Conservation (phyloP, 1,284 basidiomycete species). For the Leccinum solheimii region DNA sequence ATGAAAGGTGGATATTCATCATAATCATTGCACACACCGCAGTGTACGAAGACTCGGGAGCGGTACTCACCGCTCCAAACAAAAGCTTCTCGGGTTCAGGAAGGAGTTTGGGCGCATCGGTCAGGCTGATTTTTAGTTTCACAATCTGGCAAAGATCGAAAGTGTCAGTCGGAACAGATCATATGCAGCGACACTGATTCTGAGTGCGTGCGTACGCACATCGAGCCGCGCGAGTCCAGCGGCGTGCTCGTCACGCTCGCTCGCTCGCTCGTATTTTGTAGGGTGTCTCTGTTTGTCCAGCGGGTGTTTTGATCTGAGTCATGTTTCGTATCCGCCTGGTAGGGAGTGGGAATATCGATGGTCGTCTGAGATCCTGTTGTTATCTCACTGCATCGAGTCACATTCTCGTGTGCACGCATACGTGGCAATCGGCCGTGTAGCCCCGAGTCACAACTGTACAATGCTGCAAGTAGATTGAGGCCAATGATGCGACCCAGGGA, state of each 20-base stretch:
- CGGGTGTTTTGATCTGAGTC: slow-evolving; percentile 1
- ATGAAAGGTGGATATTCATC: neutral
- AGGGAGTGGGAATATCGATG: neutral
- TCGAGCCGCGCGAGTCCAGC: slow-evolving; percentile 16
- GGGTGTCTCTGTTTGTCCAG: slow-evolving; percentile 1
- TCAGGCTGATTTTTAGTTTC: slow-evolving; percentile 40
- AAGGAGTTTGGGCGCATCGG: slow-evolving; percentile 39
- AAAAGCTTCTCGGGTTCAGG: slow-evolving; percentile 36
- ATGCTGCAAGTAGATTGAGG: neutral
- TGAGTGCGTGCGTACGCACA: slow-evolving; percentile 14
- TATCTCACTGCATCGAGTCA: slow-evolving; percentile 2
- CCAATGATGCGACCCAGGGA: neutral
- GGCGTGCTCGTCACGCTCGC: neutral
- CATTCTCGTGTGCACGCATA: neutral
- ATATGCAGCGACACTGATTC: neutral
- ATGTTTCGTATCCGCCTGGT: slow-evolving; percentile 2
- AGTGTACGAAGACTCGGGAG: neutral
- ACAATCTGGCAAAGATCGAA: slow-evolving; percentile 36
- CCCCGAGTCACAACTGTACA: neutral
- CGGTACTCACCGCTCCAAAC: slow-evolving; percentile 41
- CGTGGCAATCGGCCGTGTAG: neutral
- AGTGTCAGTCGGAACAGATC: neutral
- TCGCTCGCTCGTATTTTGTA: neutral
- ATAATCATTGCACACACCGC: neutral
- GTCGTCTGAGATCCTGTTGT: neutral